Evolutionary conservation across 2,329 filamentous ascomycete genomes (phyloP), one percentile per base, ranked within the genome.

Genomic region (Cladophialophora bantiana): DNA sequence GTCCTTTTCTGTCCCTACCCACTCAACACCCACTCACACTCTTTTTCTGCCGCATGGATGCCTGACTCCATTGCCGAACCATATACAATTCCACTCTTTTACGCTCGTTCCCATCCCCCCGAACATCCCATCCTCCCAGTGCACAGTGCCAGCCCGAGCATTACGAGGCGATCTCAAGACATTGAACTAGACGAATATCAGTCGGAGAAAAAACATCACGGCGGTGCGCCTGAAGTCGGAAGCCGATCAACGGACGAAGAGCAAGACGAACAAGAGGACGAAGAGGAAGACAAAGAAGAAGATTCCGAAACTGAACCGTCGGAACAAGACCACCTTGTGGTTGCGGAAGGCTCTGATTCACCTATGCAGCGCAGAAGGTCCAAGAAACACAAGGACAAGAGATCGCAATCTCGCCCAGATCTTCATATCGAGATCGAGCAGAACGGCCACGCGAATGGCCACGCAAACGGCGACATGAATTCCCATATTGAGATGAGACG

Each of bases 401-500:
- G 56, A 66, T 65, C 66, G 26, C 57, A 59, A 62, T 67, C 65
- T 18, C 69, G 67, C 31, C 60, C 67, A 40, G 62, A 64, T 36
- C 64, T 70, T 36, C 66, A 66, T 15, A 68, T 73, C 31, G 62
- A 68, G 26, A 66, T 63, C 48, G 58, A 60, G 60, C 70, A 69
- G 64, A 74, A 74, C 72, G 73, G 72, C 31, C 64, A 74, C 59
- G 67, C 67, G 65, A 76, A 76, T 73, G 77, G 75, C 55, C 70
- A 73, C 65, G 71, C 71, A 26, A 75, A 78, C 72, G 73, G 74
- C 65, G 73, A 70, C 38, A 83, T 83, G 81, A 79, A 80, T 68
- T 77, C 76, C 64, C 77, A 78, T 55, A 77, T 83, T 35, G 82
- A 83, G 71, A 79, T 82, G 77, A 78, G 81, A 71, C 81, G 81